phyloP scores from a whole-genome alignment of 306 rosid species.

The Ammopiptanthus mongolicus region DNA sequence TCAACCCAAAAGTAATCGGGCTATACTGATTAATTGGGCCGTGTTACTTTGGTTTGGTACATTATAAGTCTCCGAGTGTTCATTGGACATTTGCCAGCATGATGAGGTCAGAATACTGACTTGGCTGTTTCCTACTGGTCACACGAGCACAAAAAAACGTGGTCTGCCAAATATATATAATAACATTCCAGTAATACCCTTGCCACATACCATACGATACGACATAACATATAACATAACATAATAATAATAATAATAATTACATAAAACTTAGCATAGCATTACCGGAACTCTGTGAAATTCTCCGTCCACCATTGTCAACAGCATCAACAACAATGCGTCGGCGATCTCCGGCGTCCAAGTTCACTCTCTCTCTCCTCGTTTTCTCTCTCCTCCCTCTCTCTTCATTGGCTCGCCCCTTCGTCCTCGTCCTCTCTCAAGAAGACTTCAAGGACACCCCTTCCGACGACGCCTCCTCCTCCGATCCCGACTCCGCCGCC shows the following conservation, averaged over 20 bases:
- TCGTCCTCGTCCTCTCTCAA: conserved; percentile 66
- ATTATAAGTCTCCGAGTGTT: no score
- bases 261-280: no score
- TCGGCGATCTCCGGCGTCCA: conserved; percentile 26
- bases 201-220: background rate
- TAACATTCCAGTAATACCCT: background rate
- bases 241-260: no score
- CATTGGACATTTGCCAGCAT: background rate
- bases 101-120: background rate
- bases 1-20: no score
- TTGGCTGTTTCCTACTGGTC: conserved; percentile 19
- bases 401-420: conserved; percentile 53
- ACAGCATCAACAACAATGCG: background rate
- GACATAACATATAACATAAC: background rate
- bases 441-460: conserved; percentile 64
- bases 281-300: background rate
- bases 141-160: background rate
- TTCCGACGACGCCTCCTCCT: conserved; percentile 42
- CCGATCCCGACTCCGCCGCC: conserved; percentile 55
- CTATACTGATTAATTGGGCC: background rate
- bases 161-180: background rate
- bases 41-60: background rate
- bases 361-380: conserved; percentile 32
- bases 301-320: background rate
- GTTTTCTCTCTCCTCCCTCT: conserved; percentile 36